These are phyloP conservation scores for Miscanthus lutarioriparius DNA, from an alignment of 176 grass and related monocot species.

Conservation along the genomic window DNA sequence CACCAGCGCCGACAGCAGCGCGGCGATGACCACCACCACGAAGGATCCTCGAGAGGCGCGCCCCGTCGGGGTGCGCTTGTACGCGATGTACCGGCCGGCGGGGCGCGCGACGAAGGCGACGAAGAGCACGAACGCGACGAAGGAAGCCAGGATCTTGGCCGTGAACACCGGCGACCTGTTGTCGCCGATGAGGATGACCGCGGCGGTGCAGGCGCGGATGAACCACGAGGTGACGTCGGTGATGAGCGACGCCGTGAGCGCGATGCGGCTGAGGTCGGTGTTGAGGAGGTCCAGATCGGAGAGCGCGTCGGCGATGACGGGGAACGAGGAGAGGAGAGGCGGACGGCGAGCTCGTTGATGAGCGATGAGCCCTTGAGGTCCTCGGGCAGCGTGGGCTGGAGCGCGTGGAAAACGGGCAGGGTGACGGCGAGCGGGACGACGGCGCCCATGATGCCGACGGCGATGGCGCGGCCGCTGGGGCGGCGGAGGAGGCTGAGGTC, in stretches of 20 bases:
- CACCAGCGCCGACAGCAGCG: too few relatives aligned
- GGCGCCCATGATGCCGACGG: too few relatives aligned
- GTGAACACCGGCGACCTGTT: conserved; percentile 26
- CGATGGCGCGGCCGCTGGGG: conserved; percentile 43
- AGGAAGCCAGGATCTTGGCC: too few relatives aligned
- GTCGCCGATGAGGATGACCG: too few relatives aligned
- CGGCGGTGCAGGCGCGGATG: conserved; percentile 33
- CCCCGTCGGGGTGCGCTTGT: too few relatives aligned
- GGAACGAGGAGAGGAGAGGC: conserved; percentile 76
- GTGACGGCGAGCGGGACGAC: conserved; percentile 59
- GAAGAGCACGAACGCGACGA: too few relatives aligned
- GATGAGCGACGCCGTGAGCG: conserved; percentile 66
- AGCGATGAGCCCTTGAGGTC: conserved; percentile 43
- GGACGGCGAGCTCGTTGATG: conserved; percentile 45
- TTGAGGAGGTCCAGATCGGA: conserved; percentile 77
- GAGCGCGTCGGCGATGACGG: conserved; percentile 64
- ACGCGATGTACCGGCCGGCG: too few relatives aligned
- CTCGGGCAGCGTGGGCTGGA: conserved; percentile 37
- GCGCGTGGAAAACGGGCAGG: conserved; percentile 28
- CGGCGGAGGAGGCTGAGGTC: conserved; percentile 55
- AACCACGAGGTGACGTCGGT: conserved; percentile 65
- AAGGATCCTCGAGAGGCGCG: too few relatives aligned
- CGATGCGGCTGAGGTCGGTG: conserved; percentile 89
- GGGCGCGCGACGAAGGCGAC: too few relatives aligned
- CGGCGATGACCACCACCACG: too few relatives aligned